A percentile compares a stretch with the other conserved stretches of the same genome.
Evolutionary conservation across 108 stramenopile genomes (phyloP).

Genomic region (Halocafeteria seosinensis): DNA sequence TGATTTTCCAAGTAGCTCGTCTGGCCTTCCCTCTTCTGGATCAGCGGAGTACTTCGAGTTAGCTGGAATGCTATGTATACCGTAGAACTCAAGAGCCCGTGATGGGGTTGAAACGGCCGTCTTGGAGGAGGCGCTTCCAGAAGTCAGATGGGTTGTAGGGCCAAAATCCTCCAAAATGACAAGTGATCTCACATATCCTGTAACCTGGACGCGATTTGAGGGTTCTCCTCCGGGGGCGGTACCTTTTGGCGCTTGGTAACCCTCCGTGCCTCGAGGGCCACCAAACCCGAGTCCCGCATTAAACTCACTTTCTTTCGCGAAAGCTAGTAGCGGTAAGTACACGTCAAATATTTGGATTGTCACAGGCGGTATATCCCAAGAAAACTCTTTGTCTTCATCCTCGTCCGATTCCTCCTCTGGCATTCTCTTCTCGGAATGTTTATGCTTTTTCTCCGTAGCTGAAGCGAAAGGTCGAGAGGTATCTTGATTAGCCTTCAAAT

Average conservation of each 20-base stretch:
- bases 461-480: background rate
- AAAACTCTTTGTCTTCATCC: too few relatives aligned
- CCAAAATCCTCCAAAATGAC: background rate
- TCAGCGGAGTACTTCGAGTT: background rate
- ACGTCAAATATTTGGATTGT: background rate
- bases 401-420: too few relatives aligned
- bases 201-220: background rate
- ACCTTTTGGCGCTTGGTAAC: background rate
- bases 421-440: background rate
- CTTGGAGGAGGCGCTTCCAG: background rate
- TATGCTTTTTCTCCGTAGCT: background rate
- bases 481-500: background rate
- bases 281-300: background rate
- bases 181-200: background rate
- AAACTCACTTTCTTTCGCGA: background rate
- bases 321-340: background rate
- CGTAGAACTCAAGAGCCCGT: background rate
- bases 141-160: background rate
- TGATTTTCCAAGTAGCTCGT: background rate
- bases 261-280: background rate
- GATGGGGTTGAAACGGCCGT: background rate
- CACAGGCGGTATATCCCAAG: background rate
- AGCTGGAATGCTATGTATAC: too few relatives aligned
- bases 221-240: background rate
- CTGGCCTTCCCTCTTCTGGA: background rate